Evolutionary conservation across 768 basidiomycete genomes (phyloP).

Genomic region (Amanita brunnescens): DNA sequence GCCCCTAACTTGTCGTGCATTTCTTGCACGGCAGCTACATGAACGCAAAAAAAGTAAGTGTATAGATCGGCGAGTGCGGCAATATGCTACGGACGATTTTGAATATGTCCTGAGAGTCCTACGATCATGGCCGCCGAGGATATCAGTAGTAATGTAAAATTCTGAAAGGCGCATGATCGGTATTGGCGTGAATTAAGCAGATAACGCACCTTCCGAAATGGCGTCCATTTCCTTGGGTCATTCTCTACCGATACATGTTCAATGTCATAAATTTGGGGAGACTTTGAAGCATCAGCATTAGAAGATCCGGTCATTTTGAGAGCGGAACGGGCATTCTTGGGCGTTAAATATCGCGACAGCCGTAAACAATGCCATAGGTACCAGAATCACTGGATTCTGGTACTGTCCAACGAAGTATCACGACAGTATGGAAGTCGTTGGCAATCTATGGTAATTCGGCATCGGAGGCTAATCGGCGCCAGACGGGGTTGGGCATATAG

Average conservation of each 20-base stretch:
- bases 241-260: conserved; percentile 47
- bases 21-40: conserved; percentile 9
- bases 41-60: too few relatives aligned
- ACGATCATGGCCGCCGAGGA: conserved; percentile 50
- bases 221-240: conserved; percentile 56
- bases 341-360: neutral
- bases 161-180: conserved; percentile 19
- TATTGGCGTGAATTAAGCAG: neutral
- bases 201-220: conserved; percentile 40
- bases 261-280: conserved; percentile 27
- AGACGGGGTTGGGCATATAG: too few relatives aligned
- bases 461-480: too few relatives aligned
- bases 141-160: conserved; percentile 36
- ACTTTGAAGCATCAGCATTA: neutral
- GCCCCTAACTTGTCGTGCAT: conserved; percentile 56
- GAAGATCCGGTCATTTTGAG: neutral
- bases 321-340: too few relatives aligned
- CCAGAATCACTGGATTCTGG: too few relatives aligned
- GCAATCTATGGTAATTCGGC: too few relatives aligned
- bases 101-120: conserved; percentile 49
- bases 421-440: too few relatives aligned
- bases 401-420: too few relatives aligned
- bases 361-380: neutral
- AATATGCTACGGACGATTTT: conserved; percentile 42
- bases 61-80: too few relatives aligned